These are phyloP conservation scores for Antarctomyces pellizariae DNA, from an alignment of 495 filamentous ascomycete genomes.

Conservation along the genomic window DNA sequence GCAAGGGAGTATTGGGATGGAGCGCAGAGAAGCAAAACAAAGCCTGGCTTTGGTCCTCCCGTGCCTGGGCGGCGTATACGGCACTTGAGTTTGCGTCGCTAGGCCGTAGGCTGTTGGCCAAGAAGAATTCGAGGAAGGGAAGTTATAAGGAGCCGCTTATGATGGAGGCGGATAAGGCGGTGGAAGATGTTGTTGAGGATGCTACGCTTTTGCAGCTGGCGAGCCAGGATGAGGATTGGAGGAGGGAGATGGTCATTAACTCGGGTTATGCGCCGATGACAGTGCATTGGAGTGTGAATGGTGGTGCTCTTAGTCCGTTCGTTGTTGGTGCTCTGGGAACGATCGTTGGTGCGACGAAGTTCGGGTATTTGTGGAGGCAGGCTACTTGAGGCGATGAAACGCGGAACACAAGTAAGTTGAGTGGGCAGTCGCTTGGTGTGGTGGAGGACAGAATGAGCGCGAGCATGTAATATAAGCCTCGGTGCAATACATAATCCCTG, in stretches of 20 bases:
- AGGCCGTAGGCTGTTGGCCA: conserved; percentile 16
- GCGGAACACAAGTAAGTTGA: too few species aligned
- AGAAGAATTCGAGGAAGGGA: conserved; percentile 11
- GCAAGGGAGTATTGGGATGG: conserved; percentile 40
- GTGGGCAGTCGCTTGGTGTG: conserved; percentile 17
- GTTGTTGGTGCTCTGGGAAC: conserved; percentile 39
- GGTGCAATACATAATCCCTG: too few species aligned
- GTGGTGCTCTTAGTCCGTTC: conserved; percentile 34
- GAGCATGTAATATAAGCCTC: too few species aligned
- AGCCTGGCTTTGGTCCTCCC: conserved; percentile 48
- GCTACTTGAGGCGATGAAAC: conserved; percentile 12
- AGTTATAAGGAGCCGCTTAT: conserved; percentile 8
- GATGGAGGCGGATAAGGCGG: conserved; percentile 13
- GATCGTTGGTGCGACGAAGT: conserved; percentile 39
- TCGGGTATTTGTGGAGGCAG: conserved; percentile 40
- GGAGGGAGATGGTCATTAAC: conserved; percentile 21
- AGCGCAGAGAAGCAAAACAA: conserved; percentile 24
- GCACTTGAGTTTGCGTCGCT: conserved; percentile 50
- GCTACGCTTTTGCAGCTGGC: conserved; percentile 15
- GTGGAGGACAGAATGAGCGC: not conserved
- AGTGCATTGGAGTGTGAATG: conserved; percentile 62
- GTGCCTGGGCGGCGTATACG: conserved; percentile 63
- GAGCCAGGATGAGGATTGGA: conserved; percentile 21
- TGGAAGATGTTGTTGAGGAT: conserved; percentile 14
- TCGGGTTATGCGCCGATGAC: conserved; percentile 32